Base-by-base conservation (phyloP, 2,329 filamentous ascomycete species). In the Alternaria metachromatica region DNA sequence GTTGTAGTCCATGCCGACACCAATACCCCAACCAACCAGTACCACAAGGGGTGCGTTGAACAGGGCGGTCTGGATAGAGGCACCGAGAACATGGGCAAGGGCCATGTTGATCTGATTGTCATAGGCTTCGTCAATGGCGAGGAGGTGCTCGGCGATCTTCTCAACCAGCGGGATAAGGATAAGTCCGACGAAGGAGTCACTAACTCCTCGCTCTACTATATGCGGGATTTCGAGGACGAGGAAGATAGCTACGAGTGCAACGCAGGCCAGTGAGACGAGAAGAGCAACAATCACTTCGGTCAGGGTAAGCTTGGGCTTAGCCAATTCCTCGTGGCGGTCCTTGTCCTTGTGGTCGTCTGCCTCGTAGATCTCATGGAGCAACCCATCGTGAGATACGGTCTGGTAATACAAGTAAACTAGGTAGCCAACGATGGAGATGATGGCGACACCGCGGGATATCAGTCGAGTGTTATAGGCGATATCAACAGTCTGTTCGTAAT, bases 51-150 rank as follows among this genome's bases (percentile, higher is more conserved):
- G 94, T 0, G 90, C 93, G 77, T 96, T 97, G 76, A 97, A 89
- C 30, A 97, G 86, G 1, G 94, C 93, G 0, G 94, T 97, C 81
- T 97, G 94, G 62, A 97, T 90, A 1, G 92, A 95, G 3, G 93
- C 90, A 50, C 93, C 93, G 45, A 97, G 88, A 57, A 96, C 92
- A 78, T 97, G 93, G 48, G 92, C 91, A 25, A 96, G 85, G 0
- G 93, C 92, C 79, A 94, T 90, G 82, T 96, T 96, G 85, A 94
- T 93, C 72, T 91, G 89, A 76, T 92, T 88, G 72, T 93, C 91
- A 85, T 89, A 95, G 23, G 93, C 93, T 84, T 96, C 93, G 71
- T 96, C 92, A 62, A 96, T 85, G 45, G 92, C 92, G 2, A 92
- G 94, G 50, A 96, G 82, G 80, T 96, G 93, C 79, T 96, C 93